phyloP scores from a whole-genome alignment of 2,329 filamentous ascomycete genomes.

The Fusarium abutilonis region DNA sequence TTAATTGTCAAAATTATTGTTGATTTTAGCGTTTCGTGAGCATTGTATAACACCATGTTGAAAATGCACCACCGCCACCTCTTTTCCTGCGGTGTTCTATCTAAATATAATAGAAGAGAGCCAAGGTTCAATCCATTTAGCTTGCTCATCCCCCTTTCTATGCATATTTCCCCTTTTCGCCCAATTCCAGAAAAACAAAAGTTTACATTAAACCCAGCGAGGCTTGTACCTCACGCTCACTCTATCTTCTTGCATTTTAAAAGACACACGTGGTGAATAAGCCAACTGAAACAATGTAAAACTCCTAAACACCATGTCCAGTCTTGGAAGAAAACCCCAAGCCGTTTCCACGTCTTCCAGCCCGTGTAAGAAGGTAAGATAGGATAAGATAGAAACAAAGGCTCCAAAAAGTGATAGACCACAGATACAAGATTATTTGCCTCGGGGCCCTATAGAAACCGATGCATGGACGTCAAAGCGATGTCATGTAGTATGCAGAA shows the following conservation, averaged over 20 bases:
- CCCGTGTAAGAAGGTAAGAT: background rate
- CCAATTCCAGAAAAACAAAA: constrained; percentile 16
- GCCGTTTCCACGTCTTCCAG: constrained; percentile 2
- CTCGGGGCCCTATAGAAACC: background rate
- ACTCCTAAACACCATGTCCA: constrained; percentile 29
- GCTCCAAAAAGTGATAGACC: constrained; percentile 11
- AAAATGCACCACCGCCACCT: constrained; percentile 10
- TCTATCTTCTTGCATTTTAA: background rate
- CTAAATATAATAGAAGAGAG: constrained; percentile 9
- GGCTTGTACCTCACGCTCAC: background rate
- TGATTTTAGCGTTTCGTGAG: constrained; percentile 10
- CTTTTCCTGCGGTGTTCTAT: constrained; percentile 21
- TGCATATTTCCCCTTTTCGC: constrained; percentile 5
- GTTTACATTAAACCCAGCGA: constrained; percentile 4
- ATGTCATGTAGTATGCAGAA: constrained; percentile 26
- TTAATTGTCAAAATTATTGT: constrained; percentile 2
- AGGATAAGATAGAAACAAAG: constrained; percentile 2
- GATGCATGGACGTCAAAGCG: background rate
- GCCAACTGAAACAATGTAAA: constrained; percentile 3
- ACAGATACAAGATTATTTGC: constrained; percentile 6
- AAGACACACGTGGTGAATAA: constrained; percentile 3
- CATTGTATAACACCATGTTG: constrained; percentile 13
- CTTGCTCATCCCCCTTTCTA: constrained; percentile 13
- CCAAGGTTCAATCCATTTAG: constrained; percentile 3
- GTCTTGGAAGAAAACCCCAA: constrained; percentile 14